Evolutionary conservation across 2,329 filamentous ascomycete species (phyloP).

Genomic region (Colletotrichum aenigma): DNA sequence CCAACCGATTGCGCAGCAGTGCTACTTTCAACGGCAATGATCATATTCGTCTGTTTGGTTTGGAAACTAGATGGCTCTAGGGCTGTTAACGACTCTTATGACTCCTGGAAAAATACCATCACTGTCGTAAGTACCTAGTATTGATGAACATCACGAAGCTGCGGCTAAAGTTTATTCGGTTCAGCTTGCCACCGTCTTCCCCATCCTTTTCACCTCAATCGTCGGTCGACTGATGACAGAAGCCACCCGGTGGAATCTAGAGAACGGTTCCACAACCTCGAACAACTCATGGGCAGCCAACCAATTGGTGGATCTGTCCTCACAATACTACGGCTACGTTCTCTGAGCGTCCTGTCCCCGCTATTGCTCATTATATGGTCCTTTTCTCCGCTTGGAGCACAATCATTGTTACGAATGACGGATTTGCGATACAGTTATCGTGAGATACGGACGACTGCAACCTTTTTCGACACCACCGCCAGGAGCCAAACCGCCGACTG

Average conservation of each 20-base stretch:
- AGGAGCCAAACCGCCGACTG: accelerated
- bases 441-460: accelerated
- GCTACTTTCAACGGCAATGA: not conserved
- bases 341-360: not conserved
- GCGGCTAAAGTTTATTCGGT: accelerated
- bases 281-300: not conserved
- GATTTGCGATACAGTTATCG: too few species aligned
- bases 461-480: not conserved
- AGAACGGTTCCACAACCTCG: not conserved
- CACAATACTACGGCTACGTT: not conserved
- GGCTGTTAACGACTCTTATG: not conserved
- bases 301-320: not conserved
- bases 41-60: not conserved
- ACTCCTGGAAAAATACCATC: not conserved
- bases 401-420: not conserved
- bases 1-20: not conserved
- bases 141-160: accelerated
- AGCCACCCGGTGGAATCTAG: not conserved
- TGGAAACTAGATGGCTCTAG: not conserved
- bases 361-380: accelerated
- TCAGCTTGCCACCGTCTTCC: not conserved
- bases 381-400: not conserved
- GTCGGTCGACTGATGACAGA: not conserved
- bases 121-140: not conserved
- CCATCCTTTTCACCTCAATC: not conserved